These are phyloP conservation scores for Metschnikowia lunata DNA, from an alignment of 805 yeast species.

Conservation along the genomic window DNA sequence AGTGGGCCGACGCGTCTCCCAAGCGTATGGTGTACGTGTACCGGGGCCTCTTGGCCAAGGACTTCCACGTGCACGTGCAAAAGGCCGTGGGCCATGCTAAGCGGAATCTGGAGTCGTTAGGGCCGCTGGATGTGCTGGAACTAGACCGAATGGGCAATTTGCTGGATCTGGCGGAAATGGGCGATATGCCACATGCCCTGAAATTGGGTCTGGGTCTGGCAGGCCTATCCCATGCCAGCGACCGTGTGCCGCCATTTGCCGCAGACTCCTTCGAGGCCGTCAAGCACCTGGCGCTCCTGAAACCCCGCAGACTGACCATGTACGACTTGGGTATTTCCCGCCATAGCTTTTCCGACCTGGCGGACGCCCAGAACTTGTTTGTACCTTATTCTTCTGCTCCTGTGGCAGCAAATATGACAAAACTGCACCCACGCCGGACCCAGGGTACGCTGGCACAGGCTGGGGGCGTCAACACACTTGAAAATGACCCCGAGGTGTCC, in stretches of 20 bases:
- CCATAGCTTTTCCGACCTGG: slow-evolving; percentile 41
- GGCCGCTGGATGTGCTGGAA: background rate
- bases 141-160: background rate
- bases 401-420: slow-evolving; percentile 55
- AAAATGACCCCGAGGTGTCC: background rate
- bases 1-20: slow-evolving; percentile 89
- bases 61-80: slow-evolving; percentile 68
- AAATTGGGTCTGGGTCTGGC: background rate
- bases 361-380: slow-evolving; percentile 41
- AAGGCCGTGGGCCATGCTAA: slow-evolving; percentile 48
- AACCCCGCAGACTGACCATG: slow-evolving; percentile 51
- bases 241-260: slow-evolving; percentile 6
- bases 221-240: background rate
- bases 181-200: background rate
- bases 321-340: slow-evolving; percentile 46
- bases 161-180: background rate
- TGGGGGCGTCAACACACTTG: background rate
- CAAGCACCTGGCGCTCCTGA: slow-evolving; percentile 28
- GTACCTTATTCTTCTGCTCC: slow-evolving; percentile 77
- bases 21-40: slow-evolving; percentile 85
- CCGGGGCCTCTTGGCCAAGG: slow-evolving; percentile 72
- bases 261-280: slow-evolving; percentile 34
- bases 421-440: background rate
- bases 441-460: background rate
- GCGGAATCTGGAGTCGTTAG: background rate